phyloP scores from a whole-genome alignment of 345 rosid species.

The Excoecaria cochinchinensis region DNA sequence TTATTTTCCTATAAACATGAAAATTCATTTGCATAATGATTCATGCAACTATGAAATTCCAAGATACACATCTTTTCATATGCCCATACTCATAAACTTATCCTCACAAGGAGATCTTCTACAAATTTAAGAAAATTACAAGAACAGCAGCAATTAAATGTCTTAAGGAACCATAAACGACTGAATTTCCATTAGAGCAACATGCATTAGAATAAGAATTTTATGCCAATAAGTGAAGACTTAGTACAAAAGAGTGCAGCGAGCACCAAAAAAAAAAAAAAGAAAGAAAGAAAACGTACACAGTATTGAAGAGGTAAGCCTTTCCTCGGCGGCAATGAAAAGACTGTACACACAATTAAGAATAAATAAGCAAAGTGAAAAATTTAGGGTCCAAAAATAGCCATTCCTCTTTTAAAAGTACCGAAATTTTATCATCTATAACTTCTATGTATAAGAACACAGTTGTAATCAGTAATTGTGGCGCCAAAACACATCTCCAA shows the following conservation, averaged over 20 bases:
- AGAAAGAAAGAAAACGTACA: too few relatives aligned
- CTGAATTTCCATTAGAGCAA: neutral
- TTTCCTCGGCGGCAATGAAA: slow-evolving; percentile 75
- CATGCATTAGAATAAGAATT: neutral
- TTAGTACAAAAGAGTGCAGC: slow-evolving; percentile 6
- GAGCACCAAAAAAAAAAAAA: slow-evolving; percentile 9
- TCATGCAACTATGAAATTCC: neutral
- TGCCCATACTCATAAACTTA: neutral
- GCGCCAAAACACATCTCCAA: too few relatives aligned
- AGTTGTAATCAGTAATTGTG: too few relatives aligned
- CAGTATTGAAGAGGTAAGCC: slow-evolving; percentile 78
- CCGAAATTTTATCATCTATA: too few relatives aligned
- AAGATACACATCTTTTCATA: neutral
- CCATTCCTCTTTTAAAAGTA: neutral
- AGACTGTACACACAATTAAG: slow-evolving; percentile 36
- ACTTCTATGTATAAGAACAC: too few relatives aligned
- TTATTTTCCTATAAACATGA: neutral
- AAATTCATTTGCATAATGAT: neutral
- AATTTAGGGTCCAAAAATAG: neutral
- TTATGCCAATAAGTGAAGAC: neutral
- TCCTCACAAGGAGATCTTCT: neutral
- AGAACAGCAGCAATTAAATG: neutral
- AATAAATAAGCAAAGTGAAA: neutral
- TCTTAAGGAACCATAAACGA: neutral
- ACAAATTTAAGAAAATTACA: neutral